Evolutionary conservation across 768 basidiomycete genomes (phyloP).

Genomic region (Coprinopsis cinerea): DNA sequence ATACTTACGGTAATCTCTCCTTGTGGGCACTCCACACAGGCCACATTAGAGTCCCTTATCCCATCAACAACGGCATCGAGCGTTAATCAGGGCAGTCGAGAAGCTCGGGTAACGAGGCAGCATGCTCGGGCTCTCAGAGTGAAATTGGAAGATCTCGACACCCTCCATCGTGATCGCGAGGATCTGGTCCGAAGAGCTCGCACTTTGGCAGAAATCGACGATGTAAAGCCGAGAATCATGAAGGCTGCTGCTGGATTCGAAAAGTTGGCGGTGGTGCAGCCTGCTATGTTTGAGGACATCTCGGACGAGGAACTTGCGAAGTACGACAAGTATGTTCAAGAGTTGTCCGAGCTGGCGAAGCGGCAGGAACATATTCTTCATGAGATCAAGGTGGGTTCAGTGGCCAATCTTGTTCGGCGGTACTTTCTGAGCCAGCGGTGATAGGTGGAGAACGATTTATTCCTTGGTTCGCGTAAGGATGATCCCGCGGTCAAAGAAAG

Average conservation of each 20-base stretch:
- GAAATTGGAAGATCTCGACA: conserved; percentile 76
- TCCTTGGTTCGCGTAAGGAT: conserved; percentile 71
- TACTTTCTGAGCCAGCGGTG: background rate
- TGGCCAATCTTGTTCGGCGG: background rate
- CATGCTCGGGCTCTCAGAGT: conserved; percentile 68
- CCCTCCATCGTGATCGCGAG: conserved; percentile 53
- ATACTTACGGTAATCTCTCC: background rate
- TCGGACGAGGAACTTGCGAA: conserved; percentile 75
- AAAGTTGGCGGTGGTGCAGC: conserved; percentile 61
- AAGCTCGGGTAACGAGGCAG: conserved; percentile 46
- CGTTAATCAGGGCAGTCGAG: conserved; percentile 25
- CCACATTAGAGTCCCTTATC: conserved; percentile 57
- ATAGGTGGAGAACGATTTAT: conserved; percentile 59
- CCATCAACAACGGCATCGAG: conserved; percentile 54
- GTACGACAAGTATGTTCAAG: conserved; percentile 70
- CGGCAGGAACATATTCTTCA: conserved; percentile 63
- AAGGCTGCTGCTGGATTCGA: conserved; percentile 62
- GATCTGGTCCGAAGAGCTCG: conserved; percentile 62
- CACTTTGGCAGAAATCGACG: conserved; percentile 57
- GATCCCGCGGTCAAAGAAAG: conserved; percentile 75
- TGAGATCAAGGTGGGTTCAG: conserved; percentile 54
- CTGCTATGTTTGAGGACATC: conserved; percentile 85
- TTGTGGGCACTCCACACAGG: conserved; percentile 31
- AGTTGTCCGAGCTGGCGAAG: conserved; percentile 44
- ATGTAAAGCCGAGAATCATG: conserved; percentile 65